Base-by-base conservation (phyloP, 2,329 filamentous ascomycete species). In the Aspergillus sp. region DNA sequence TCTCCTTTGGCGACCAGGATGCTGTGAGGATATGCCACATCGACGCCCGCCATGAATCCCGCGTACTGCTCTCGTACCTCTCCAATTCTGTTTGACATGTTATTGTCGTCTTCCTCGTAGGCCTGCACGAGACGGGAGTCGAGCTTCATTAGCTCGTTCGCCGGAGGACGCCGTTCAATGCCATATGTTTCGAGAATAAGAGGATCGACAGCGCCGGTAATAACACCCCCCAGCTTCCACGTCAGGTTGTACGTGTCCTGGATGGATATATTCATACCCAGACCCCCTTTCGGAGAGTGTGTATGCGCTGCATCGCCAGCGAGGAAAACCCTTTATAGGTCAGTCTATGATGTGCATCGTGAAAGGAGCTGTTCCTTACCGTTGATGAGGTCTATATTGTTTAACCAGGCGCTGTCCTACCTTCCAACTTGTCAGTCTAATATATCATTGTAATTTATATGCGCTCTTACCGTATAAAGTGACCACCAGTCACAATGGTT, bases 141-240 rank as follows among this genome's bases (percentile, higher is more conserved):
- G 2, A 41, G 16, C 12, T 26, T 24, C 30, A 44, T 40, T 8
- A 30, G 17, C 4, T 34, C 12, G n/a, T n/a, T n/a, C n/a, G n/a
- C n/a, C n/a, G n/a, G n/a, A 34, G 60, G 53, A 37, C 66, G 61
- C 2, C 69, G 55, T 45, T 74, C 69, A 2, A 53, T 40, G 2
- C 67, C 60, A 33, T 73, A 73, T 2, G 68, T 71, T 33, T 63
- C 49, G 3, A 73, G 50, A 5, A 72, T 45, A 5, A 42, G 43
- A 0, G 59, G 53, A 0, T 35, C 32, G 1, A 63, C 60, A 29
- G 48, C 56, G 1, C 62, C 59, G 4, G 46, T 55, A 1, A 72
- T 51, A 2, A 71, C 57, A 12, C 58, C 51, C 2, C 58, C 64
- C 6, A 75, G 53, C 44, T 75, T 75, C 70, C 70, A 74, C 2